phyloP scores from a whole-genome alignment of 306 rosid species.

The Biancaea sappan region DNA sequence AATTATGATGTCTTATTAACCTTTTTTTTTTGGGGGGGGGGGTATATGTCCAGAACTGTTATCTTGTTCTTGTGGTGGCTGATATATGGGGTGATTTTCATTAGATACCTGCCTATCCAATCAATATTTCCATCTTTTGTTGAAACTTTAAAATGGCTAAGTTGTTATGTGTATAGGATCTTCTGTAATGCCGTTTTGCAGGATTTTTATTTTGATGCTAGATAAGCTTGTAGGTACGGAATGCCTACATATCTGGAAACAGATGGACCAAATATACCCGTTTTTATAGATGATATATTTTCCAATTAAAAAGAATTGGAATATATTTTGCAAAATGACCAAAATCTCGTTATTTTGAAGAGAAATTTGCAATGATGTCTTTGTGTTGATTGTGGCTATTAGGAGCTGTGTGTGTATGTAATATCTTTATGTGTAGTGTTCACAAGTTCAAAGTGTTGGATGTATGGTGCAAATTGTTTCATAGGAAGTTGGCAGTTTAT shows the following conservation, averaged over 20 bases:
- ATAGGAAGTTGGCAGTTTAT: constrained; percentile 13
- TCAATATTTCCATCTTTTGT: neutral
- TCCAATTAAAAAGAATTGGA: neutral
- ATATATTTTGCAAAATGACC: neutral
- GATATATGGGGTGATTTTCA: constrained; percentile 4
- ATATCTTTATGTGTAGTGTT: neutral
- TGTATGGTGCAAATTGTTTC: constrained; percentile 7
- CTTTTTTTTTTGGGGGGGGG: neutral
- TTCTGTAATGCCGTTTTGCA: neutral
- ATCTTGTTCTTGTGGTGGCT: neutral
- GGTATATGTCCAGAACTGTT: neutral
- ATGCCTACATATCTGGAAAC: neutral
- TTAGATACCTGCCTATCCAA: neutral
- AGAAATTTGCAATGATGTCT: neutral
- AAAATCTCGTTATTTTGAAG: neutral
- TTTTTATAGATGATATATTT: neutral
- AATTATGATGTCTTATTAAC: constrained; percentile 7
- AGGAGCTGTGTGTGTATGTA: neutral
- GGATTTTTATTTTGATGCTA: neutral
- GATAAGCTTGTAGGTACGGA: neutral
- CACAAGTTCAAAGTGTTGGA: constrained; percentile 7
- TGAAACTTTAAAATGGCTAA: neutral
- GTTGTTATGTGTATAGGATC: neutral
- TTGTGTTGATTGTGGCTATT: neutral
- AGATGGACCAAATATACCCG: neutral